Evolutionary conservation across 768 basidiomycete species (phyloP), one percentile per base, ranked within the genome.

Genomic region (Phlebiopsis gigantea): DNA sequence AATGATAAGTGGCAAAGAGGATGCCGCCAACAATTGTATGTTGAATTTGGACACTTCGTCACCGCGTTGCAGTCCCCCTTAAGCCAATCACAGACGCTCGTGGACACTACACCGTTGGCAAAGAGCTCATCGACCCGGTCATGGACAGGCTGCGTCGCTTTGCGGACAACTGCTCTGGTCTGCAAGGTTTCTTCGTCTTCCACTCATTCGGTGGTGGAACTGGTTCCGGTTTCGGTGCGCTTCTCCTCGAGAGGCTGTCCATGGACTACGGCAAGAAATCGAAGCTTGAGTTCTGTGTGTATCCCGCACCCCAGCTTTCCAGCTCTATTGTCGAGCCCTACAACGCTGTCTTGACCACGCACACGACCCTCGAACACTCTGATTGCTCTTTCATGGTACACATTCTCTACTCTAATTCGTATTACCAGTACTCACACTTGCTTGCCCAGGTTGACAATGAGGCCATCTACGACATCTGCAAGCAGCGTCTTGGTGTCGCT

Each of bases 131-230:
- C 67, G 96, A 98, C 74, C 84, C 82, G 17, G 94, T 96, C 50
- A 89, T 97, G 84, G 96, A 99, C 76, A 94, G 90, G 69, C 79
- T 97, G 65, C 90, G 96, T 69, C 85, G 89, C 63, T 83, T 99
- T 53, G 88, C 96, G 55, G 96, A 99, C 73, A 95, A 95, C 79
- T 98, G 96, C 77, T 80, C 82, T 54, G 96, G 96, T 66, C 86
- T 98, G 25, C 96, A 98, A 73, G 96, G 96, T 60, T 99, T 98
- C 81, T 98, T 98, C 71, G 93, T 97, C 65, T 98, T 98, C 87
- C 96, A 98, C 79, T 99, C 96, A 48, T 98, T 99, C 72, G 96
- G 96, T 72, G 96, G 96, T 68, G 96, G 96, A 74, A 98, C 96
- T 61, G 96, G 96, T 61, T 99, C 96, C 57, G 96, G 96, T 62